These are phyloP conservation scores for Exserohilum turcica DNA, from an alignment of 2,329 filamentous ascomycete species.

Conservation along the genomic window DNA sequence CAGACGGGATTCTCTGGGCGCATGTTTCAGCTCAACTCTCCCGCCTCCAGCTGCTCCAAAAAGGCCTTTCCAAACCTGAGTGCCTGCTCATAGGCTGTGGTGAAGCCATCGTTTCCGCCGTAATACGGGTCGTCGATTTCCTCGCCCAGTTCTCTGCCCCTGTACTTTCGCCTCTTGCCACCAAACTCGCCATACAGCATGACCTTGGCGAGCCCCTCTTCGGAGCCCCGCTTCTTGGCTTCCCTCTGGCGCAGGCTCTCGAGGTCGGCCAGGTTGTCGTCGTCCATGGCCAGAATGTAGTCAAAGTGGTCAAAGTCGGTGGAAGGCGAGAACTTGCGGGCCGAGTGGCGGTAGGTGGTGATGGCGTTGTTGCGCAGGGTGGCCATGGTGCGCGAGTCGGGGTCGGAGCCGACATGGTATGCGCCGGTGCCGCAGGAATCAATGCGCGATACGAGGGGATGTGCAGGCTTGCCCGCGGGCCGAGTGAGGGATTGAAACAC, in stretches of 20 bases:
- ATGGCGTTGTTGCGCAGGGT: slow-evolving; percentile 78
- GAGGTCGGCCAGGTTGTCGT: slow-evolving; percentile 75
- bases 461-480: slow-evolving; percentile 55
- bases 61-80: slow-evolving; percentile 78
- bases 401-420: slow-evolving; percentile 78
- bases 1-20: background rate
- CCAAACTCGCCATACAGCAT: slow-evolving; percentile 88
- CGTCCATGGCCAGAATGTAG: slow-evolving; percentile 95
- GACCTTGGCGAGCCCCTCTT: slow-evolving; percentile 58
- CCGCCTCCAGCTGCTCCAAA: slow-evolving; percentile 62
- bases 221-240: slow-evolving; percentile 48
- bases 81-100: slow-evolving; percentile 78
- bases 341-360: slow-evolving; percentile 74
- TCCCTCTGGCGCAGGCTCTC: slow-evolving; percentile 62
- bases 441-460: slow-evolving; percentile 66
- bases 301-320: slow-evolving; percentile 85
- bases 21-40: slow-evolving; percentile 31
- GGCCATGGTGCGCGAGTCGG: slow-evolving; percentile 82
- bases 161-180: slow-evolving; percentile 48
- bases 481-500: slow-evolving; percentile 77
- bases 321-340: slow-evolving; percentile 69
- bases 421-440: slow-evolving; percentile 91
- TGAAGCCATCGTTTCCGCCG: slow-evolving; percentile 46
- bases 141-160: slow-evolving; percentile 6
- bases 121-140: slow-evolving; percentile 81